phyloP scores from a whole-genome alignment of 2,329 filamentous ascomycete species.

The Alternaria triticimaculans region DNA sequence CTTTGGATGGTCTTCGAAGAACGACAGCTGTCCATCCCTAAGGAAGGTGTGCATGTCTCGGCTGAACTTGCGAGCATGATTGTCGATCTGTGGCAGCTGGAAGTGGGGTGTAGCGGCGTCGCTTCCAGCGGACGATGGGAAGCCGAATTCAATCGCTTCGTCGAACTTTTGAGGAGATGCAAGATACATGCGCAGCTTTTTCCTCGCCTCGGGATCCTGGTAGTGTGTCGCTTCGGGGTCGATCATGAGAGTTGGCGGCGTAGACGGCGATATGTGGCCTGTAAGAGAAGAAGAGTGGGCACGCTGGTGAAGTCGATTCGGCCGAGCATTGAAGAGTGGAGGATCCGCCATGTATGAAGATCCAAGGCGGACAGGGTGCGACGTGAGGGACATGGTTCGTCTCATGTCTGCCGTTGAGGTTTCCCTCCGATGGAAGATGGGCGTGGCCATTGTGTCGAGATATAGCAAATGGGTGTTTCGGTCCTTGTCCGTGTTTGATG shows the following conservation, averaged over 20 bases:
- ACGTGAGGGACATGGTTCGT: slow-evolving; percentile 74
- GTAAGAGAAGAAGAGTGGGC: slow-evolving; percentile 38
- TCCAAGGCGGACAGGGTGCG: slow-evolving; percentile 66
- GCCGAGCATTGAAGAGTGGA: slow-evolving; percentile 35
- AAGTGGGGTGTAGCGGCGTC: slow-evolving; percentile 32
- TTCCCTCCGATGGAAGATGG: slow-evolving; percentile 24
- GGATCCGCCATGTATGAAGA: slow-evolving; percentile 54
- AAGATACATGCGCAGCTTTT: slow-evolving; percentile 84
- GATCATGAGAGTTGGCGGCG: slow-evolving; percentile 38
- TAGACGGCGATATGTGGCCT: slow-evolving; percentile 37
- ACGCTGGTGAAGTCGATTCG: slow-evolving; percentile 40
- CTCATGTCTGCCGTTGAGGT: slow-evolving; percentile 47
- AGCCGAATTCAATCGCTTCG: slow-evolving; percentile 92
- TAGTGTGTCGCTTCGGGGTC: slow-evolving; percentile 83
- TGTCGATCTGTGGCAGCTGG: slow-evolving; percentile 43
- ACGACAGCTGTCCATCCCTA: slow-evolving; percentile 61
- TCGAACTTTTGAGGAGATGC: slow-evolving; percentile 94
- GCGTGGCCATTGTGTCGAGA: slow-evolving; percentile 36
- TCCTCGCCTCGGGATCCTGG: slow-evolving; percentile 84
- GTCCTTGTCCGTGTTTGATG: slow-evolving; percentile 24
- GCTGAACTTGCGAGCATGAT: slow-evolving; percentile 52
- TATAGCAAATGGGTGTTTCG: slow-evolving; percentile 31
- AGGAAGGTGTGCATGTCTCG: slow-evolving; percentile 65
- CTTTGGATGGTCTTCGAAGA: slow-evolving; percentile 43
- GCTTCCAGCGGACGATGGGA: slow-evolving; percentile 64